Conservation (phyloP, 768 basidiomycete genomes). For the Phylloporus arenicola region DNA sequence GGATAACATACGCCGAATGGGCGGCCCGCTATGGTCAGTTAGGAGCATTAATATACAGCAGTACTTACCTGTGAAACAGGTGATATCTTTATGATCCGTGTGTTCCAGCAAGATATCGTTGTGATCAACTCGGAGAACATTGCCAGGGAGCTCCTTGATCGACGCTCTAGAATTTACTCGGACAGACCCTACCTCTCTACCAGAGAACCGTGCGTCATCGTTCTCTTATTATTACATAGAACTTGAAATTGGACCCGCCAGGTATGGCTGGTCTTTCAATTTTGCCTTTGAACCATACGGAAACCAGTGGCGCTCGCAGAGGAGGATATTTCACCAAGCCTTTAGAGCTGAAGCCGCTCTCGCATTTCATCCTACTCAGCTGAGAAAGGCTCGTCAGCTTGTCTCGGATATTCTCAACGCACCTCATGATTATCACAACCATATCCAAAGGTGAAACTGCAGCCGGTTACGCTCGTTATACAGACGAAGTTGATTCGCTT, state of each 20-base stretch:
- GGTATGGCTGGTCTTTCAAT: constrained; percentile 21
- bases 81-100: not conserved
- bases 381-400: constrained; percentile 17
- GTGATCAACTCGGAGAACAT: not conserved
- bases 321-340: constrained; percentile 20
- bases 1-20: not conserved
- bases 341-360: constrained; percentile 16
- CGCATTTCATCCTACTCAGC: constrained; percentile 13
- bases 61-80: not conserved
- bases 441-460: constrained; percentile 8
- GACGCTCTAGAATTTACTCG: not conserved
- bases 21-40: not conserved
- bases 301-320: constrained; percentile 21
- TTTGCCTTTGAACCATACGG: constrained; percentile 15
- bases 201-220: not conserved
- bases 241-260: not conserved
- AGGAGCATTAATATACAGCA: too few relatives aligned
- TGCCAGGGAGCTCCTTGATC: not conserved
- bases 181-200: not conserved
- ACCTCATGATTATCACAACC: constrained; percentile 2
- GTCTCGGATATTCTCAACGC: constrained; percentile 2
- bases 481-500: not conserved
- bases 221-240: not conserved
- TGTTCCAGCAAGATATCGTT: not conserved
- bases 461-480: too few relatives aligned